These are phyloP conservation scores for Eucalyptus regnans DNA, from an alignment of 345 rosid species.

Conservation along the genomic window DNA sequence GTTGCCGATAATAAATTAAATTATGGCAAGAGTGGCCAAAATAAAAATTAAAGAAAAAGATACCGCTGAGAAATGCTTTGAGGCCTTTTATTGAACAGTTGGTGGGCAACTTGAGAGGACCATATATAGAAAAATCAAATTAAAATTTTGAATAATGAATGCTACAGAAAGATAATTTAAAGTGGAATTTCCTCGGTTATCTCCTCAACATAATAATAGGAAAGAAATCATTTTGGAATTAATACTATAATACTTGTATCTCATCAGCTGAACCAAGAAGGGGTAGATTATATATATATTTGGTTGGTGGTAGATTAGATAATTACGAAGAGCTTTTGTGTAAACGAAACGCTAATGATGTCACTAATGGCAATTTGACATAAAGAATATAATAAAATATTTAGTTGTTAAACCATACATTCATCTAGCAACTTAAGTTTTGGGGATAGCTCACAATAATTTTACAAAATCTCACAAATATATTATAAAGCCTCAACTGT, in stretches of 20 bases:
- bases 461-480: background rate
- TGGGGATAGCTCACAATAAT: fast-evolving
- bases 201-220: too few relatives aligned
- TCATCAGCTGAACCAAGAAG: background rate
- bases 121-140: too few relatives aligned
- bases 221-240: too few relatives aligned
- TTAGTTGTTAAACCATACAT: too few relatives aligned
- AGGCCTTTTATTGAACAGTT: background rate
- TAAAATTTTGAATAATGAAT: too few relatives aligned
- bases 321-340: background rate
- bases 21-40: background rate
- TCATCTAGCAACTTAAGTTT: too few relatives aligned
- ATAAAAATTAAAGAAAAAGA: background rate
- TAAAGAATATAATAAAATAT: too few relatives aligned
- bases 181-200: too few relatives aligned
- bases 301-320: too few relatives aligned
- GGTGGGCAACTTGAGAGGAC: background rate
- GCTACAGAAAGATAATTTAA: too few relatives aligned
- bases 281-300: background rate
- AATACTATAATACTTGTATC: too few relatives aligned
- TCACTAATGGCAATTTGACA: background rate
- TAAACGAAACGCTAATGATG: background rate
- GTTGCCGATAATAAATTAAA: background rate
- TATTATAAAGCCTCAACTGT: background rate
- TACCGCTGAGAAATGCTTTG: background rate